These are phyloP conservation scores for Quercus rubra DNA, from an alignment of 306 rosid species.

Conservation along the genomic window DNA sequence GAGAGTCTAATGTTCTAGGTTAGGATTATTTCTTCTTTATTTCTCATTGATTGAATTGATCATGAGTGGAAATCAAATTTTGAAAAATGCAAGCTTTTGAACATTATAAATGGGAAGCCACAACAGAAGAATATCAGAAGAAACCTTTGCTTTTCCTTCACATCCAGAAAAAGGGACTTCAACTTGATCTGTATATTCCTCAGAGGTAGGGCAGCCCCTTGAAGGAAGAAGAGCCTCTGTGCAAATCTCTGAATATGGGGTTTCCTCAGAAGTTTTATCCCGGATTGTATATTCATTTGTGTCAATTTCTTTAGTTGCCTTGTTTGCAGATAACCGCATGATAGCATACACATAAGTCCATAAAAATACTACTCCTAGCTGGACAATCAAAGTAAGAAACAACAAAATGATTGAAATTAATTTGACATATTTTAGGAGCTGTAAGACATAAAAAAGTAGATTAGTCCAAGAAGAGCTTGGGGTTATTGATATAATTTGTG, in stretches of 20 bases:
- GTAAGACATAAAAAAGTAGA: neutral
- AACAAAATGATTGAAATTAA: neutral
- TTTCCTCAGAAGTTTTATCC: constrained; percentile 2
- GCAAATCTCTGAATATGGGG: constrained; percentile 16
- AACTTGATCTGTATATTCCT: constrained; percentile 20
- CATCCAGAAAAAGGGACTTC: constrained; percentile 19
- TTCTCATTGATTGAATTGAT: neutral
- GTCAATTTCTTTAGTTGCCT: constrained; percentile 12
- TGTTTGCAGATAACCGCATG: constrained; percentile 22
- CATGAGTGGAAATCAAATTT: neutral
- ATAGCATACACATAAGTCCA: constrained; percentile 42
- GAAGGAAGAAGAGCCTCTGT: neutral
- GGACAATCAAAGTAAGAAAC: constrained; percentile 9
- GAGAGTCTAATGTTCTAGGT: too few species aligned
- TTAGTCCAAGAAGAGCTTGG: neutral
- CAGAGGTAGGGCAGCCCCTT: constrained; percentile 8
- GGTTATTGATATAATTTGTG: neutral
- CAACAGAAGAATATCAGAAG: neutral
- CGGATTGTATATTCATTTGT: constrained; percentile 7
- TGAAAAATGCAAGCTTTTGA: neutral
- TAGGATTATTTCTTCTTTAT: too few species aligned
- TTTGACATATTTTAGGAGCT: neutral
- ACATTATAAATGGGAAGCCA: neutral
- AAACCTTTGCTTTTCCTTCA: constrained; percentile 19
- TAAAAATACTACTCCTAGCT: constrained; percentile 28